phyloP scores from a whole-genome alignment of 2,329 filamentous ascomycete genomes.

The Cladosporium cucumerinum region DNA sequence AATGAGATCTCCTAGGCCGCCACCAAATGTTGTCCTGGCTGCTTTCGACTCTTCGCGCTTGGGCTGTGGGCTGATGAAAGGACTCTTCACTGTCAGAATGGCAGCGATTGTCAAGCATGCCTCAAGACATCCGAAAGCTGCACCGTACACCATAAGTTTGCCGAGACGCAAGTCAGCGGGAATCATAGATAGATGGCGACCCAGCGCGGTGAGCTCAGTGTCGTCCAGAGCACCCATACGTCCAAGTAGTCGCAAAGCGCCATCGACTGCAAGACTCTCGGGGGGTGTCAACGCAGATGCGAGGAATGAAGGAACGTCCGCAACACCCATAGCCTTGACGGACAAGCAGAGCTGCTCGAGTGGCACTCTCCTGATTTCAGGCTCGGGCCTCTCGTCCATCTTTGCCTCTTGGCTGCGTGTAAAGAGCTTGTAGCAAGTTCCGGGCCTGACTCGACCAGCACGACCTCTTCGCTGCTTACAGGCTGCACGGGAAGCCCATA shows the following conservation, averaged over 20 bases:
- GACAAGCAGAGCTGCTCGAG: slow-evolving; percentile 92
- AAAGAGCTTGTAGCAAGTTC: slow-evolving; percentile 92
- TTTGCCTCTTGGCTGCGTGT: slow-evolving; percentile 78
- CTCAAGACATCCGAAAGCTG: slow-evolving; percentile 88
- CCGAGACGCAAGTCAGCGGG: slow-evolving; percentile 89
- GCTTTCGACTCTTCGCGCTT: slow-evolving; percentile 78
- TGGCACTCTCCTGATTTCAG: slow-evolving; percentile 88
- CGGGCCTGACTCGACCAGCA: slow-evolving; percentile 86
- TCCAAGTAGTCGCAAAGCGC: slow-evolving; percentile 72
- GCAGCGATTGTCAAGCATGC: slow-evolving; percentile 84
- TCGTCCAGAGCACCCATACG: slow-evolving; percentile 88
- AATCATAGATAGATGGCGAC: slow-evolving; percentile 89
- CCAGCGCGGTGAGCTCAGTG: slow-evolving; percentile 82
- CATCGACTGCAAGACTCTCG: slow-evolving; percentile 77
- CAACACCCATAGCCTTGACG: slow-evolving; percentile 90
- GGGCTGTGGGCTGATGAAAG: slow-evolving; percentile 80
- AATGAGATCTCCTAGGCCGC: slow-evolving; percentile 76
- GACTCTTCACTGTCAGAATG: slow-evolving; percentile 83
- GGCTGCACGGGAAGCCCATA: slow-evolving; percentile 89
- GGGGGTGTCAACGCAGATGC: slow-evolving; percentile 86
- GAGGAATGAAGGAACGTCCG: slow-evolving; percentile 76
- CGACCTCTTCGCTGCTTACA: slow-evolving; percentile 92
- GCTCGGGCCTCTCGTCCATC: slow-evolving; percentile 86
- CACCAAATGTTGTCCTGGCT: slow-evolving; percentile 71
- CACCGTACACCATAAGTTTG: slow-evolving; percentile 93